Percentiles rank a stretch among this genome's conserved stretches.
These are phyloP conservation scores for Hibiscus syriacus DNA, from an alignment of 345 rosid species.

Conservation along the genomic window DNA sequence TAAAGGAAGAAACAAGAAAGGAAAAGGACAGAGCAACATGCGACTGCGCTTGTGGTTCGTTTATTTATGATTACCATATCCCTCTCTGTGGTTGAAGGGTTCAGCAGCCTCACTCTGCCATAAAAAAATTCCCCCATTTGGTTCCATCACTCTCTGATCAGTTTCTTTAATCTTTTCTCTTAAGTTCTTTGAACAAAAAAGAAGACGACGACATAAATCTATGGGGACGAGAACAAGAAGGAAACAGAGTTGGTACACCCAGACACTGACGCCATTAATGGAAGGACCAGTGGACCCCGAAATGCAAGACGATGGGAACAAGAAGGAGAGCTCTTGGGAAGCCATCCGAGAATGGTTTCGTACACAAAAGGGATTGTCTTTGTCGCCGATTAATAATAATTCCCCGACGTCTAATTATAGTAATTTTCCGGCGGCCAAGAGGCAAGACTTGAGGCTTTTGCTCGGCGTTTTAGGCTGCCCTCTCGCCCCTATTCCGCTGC, in stretches of 20 bases:
- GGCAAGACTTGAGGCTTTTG: conserved; percentile 70
- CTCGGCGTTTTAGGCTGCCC: conserved; percentile 92
- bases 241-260: conserved; percentile 63
- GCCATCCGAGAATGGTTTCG: conserved; percentile 89
- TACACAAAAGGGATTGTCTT: conserved; percentile 46
- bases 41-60: too few relatives aligned
- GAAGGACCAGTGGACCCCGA: conserved; percentile 90
- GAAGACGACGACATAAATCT: too few relatives aligned
- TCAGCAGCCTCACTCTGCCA: too few relatives aligned
- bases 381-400: not conserved
- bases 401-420: conserved; percentile 20
- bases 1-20: too few relatives aligned
- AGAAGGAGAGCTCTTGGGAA: conserved; percentile 87
- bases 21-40: too few relatives aligned
- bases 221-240: conserved; percentile 38
- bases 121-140: too few relatives aligned
- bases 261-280: conserved; percentile 73
- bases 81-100: too few relatives aligned
- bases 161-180: too few relatives aligned
- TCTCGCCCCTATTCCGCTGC: conserved; percentile 74
- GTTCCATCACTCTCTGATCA: too few relatives aligned
- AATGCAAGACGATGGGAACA: conserved; percentile 61
- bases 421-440: conserved; percentile 34
- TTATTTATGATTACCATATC: too few relatives aligned
- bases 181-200: too few relatives aligned